Evolutionary conservation across 257 asterid genomes (phyloP).

Genomic region (Solanum chilense): DNA sequence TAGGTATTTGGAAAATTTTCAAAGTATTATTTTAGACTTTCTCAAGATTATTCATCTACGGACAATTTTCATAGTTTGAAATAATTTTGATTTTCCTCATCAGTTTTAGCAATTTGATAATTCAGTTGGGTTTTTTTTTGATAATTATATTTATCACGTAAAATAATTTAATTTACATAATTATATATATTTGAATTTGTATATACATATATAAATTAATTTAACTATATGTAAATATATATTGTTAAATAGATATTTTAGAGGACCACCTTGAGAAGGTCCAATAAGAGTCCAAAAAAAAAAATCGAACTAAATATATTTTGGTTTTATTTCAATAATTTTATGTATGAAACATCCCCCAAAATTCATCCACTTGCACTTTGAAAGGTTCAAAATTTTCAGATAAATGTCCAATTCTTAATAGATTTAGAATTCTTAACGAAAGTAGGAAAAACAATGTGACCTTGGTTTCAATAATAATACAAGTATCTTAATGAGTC

Average conservation of each 20-base stretch:
- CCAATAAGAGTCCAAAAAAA: background rate
- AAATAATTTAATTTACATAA: too few relatives aligned
- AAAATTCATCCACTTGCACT: background rate
- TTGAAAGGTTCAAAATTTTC: background rate
- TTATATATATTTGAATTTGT: background rate
- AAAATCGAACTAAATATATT: background rate
- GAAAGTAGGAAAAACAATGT: background rate
- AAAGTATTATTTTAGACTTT: background rate
- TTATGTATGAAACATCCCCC: background rate
- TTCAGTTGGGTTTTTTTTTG: too few relatives aligned
- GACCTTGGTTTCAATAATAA: too few relatives aligned
- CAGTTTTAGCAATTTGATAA: too few relatives aligned
- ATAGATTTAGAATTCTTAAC: background rate
- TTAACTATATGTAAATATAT: too few relatives aligned
- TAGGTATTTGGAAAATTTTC: too few relatives aligned
- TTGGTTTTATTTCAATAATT: background rate
- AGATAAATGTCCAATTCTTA: background rate
- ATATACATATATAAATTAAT: background rate
- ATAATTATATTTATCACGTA: too few relatives aligned
- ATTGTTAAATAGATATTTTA: background rate
- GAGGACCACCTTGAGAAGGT: background rate
- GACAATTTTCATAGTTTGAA: too few relatives aligned
- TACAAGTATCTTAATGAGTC: background rate
- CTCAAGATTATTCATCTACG: background rate
- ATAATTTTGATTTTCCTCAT: too few relatives aligned